Base-by-base conservation (phyloP, 345 rosid genomes). In the Passiflora organensis region DNA sequence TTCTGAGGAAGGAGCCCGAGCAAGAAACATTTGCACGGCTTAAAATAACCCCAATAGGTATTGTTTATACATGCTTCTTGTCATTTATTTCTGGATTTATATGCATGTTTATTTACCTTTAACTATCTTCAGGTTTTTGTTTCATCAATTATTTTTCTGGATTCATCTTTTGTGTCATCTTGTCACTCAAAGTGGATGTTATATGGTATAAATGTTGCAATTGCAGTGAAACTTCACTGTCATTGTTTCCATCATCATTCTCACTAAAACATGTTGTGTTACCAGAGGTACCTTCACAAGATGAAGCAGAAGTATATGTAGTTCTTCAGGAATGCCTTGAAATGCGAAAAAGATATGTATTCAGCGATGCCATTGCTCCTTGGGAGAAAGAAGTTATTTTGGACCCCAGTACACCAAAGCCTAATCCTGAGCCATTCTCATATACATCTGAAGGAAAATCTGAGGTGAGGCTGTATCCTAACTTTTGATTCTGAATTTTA, bases 381-480 rank as follows among this genome's bases (percentile, higher is more conserved):
- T 94, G 97, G 99, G 97, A 80, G 52, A 94, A 79, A 69, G 97
- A 94, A 83, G 77, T 82, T 53, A 87, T 94, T 67, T 83, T 82
- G 50, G 99, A 94, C 58, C 99, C 99, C 14, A 83, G 97, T 58
- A 94, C 99, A 2, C 99, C 99, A 13, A 94, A 89, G 83, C 91
- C 90, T 59, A 94, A 94, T 67, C 79, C 71, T 18, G 93, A 81
- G 41, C 99, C 97, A 17, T 94, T 94, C 76, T 78, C 72, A 51
- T 89, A 73, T 63, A 73, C 78, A 53, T 69, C 90, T 23, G 91
- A 78, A 70, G 90, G 82, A 59, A 89, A 94, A 61, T 74, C 96
- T 72, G 84, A 82, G 48, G 99, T 89, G 64, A 71, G 84, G 61
- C 53, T 43, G n/a, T 57, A 15, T 41, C 17, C 52, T 22, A 18